These are phyloP conservation scores for Spathaspora passalidarum DNA, from an alignment of 805 yeast genomes.

Conservation along the genomic window DNA sequence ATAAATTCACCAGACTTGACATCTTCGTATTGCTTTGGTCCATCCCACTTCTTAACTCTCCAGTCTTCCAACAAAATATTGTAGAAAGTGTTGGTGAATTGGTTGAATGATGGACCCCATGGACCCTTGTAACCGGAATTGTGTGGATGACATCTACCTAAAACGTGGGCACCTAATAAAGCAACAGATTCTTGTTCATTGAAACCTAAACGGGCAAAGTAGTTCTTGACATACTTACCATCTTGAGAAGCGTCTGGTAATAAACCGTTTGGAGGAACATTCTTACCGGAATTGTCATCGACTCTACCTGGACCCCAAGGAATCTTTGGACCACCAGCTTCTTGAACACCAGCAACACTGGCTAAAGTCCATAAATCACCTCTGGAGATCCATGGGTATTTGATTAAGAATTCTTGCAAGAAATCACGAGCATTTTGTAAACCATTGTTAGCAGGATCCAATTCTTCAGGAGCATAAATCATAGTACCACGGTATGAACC, in stretches of 20 bases:
- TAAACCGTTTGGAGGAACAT: slow-evolving; percentile 64
- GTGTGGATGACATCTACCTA: slow-evolving; percentile 37
- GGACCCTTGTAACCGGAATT: slow-evolving; percentile 42
- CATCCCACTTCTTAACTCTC: slow-evolving; percentile 46
- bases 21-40: slow-evolving; percentile 40
- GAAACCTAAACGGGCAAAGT: slow-evolving; percentile 56
- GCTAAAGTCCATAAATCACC: slow-evolving; percentile 81
- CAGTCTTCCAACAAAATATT: slow-evolving; percentile 48
- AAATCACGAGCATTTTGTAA: slow-evolving; percentile 55
- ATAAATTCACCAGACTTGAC: slow-evolving; percentile 37
- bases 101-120: slow-evolving; percentile 42
- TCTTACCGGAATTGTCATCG: slow-evolving; percentile 47
- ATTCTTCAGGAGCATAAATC: slow-evolving; percentile 29
- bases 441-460: slow-evolving; percentile 56
- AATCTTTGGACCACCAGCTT: slow-evolving; percentile 72
- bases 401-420: slow-evolving; percentile 51
- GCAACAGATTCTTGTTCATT: slow-evolving; percentile 40
- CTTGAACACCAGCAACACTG: slow-evolving; percentile 78
- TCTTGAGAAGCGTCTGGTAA: slow-evolving; percentile 72
- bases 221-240: slow-evolving; percentile 59
- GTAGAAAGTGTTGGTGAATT: slow-evolving; percentile 40
- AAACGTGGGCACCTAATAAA: slow-evolving; percentile 41
- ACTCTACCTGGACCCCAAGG: slow-evolving; percentile 83
- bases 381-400: slow-evolving; percentile 68
- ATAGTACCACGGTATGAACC: slow-evolving; percentile 39